Base-by-base conservation (phyloP, 805 yeast genomes). In the Saccharomycopsis synnaedendra region DNA sequence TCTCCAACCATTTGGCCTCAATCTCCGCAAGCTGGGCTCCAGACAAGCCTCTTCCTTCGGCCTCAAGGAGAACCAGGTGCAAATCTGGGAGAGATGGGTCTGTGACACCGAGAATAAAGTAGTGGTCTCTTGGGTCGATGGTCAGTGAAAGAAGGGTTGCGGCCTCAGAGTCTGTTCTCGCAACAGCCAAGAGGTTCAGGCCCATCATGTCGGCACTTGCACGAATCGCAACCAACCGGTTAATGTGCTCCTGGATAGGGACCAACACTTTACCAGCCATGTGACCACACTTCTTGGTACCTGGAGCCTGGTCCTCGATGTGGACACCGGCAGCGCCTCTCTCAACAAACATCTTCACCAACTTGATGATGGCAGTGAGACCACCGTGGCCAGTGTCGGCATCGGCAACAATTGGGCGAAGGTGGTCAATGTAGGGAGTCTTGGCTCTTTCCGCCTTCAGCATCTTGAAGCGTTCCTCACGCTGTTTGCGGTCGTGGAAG, bases 381-480 rank as follows among this genome's bases (percentile, higher is more conserved):
- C 98, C 97, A 69, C 98, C 98, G 66, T 90, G 97, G 58, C 98
- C 98, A 50, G 97, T 93, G 69, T 90, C 98, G 57, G 90, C 98
- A 65, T 90, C 98, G 40, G 97, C 97, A 58, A 90, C 75, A 58
- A 90, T 86, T 50, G 98, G 98, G 59, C 96, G 80, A 63, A 90
- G 69, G 67, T 84, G 90, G 70, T 90, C 98, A 48, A 72, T 82
- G 67, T 81, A 78, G 43, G 81, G 81, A 44, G 80, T 71, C 64
- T 83, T 74, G 9, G 78, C 74, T 57, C 95, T 77, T 67, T 85
- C 78, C 46, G 69, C 76, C 52, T 70, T 69, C 30, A 93, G 64
- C 51, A 78, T 54, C 47, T 65, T 58, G 56, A 81, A 72, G 59
- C 96, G 78, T 56, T 78, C 93, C 62, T 87, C 90, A 60, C 86